Base-by-base conservation (phyloP, 2,329 filamentous ascomycete species). In the Tolypocladium tropicale region DNA sequence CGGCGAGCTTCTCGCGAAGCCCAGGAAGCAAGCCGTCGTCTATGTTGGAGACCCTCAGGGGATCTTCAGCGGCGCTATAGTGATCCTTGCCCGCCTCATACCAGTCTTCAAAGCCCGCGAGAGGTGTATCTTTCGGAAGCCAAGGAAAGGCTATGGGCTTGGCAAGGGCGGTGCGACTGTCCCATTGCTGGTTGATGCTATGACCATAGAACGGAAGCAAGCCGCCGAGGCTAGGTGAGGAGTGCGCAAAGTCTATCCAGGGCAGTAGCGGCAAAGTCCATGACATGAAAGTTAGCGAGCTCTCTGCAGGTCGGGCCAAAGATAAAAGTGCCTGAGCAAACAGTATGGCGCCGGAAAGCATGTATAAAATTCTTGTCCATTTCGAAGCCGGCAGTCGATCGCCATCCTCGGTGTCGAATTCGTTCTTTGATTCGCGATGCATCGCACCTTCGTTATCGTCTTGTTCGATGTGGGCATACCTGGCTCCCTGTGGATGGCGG, bases 31-130 rank as follows among this genome's bases (percentile, higher is more conserved):
- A 43, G 0, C 64, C 66, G 25, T 72, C 62, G 7, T 72, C 60
- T 1, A 74, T 63, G 43, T 76, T 76, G 3, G 71, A 70, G 21
- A 74, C 65, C 46, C 69, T 71, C 41, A 76, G 48, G 1, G 74
- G 74, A 37, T 76, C 74, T 11, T 61, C 54, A 1, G 62, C 60
- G 1, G 73, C 65, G 36, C 59, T 65, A 48, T 76, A 76, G 52
- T 71, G 69, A 1, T 62, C 56, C 11, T 55, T 39, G 1, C 61
- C 43, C 4, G 43, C 53, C 21, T 56, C 54, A 46, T 63, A 62
- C 66, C 66, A 68, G 30, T 68, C 66, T 25, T 59, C 57, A 1
- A 68, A 68, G 0, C 66, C 66, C 0, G 52, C 51, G 5, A 62
- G 58, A 0, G 61, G 58, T 0, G 55, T 51, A 1, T 54, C 53